Conservation (phyloP, 2,329 filamentous ascomycete species). For the Colletotrichum destructivum region DNA sequence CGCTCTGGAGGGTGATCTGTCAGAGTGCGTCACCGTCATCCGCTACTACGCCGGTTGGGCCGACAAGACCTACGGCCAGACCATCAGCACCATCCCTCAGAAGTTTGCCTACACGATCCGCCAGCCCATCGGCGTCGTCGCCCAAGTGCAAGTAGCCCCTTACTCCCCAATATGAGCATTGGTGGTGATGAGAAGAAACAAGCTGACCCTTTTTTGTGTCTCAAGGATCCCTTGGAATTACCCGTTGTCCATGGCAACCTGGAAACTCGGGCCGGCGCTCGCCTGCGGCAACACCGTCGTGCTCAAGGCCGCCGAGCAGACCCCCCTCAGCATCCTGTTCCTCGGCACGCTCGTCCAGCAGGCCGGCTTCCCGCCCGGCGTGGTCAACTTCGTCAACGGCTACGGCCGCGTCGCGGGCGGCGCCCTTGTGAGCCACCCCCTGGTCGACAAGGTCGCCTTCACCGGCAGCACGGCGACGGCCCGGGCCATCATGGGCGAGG, state of each 20-base stretch:
- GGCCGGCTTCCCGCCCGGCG: slow-evolving; percentile 84
- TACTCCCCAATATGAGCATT: neutral
- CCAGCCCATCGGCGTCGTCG: slow-evolving; percentile 83
- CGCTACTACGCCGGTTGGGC: slow-evolving; percentile 86
- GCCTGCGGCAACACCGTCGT: slow-evolving; percentile 76
- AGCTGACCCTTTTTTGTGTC: no score
- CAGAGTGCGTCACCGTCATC: slow-evolving; percentile 61
- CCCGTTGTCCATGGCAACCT: slow-evolving; percentile 64
- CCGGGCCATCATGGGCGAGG: slow-evolving; percentile 82
- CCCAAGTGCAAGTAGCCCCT: slow-evolving; percentile 64
- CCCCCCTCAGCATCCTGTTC: slow-evolving; percentile 75
- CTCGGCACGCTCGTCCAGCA: slow-evolving; percentile 78
- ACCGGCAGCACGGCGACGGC: slow-evolving; percentile 83
- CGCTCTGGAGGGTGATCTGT: slow-evolving; percentile 75
- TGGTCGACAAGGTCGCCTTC: slow-evolving; percentile 84
- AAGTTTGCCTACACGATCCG: slow-evolving; percentile 84
- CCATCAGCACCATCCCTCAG: slow-evolving; percentile 77
- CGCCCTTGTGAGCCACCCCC: slow-evolving; percentile 76
- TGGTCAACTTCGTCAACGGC: slow-evolving; percentile 83
- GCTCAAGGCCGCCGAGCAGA: slow-evolving; percentile 78
- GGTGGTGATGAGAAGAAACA: neutral
- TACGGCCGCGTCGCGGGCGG: slow-evolving; percentile 78
- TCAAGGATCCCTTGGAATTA: slow-evolving; percentile 80
- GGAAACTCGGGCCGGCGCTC: slow-evolving; percentile 83
- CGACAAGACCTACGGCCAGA: slow-evolving; percentile 84